Base-by-base conservation (phyloP, 805 yeast genomes). In the Candida berthetii region DNA sequence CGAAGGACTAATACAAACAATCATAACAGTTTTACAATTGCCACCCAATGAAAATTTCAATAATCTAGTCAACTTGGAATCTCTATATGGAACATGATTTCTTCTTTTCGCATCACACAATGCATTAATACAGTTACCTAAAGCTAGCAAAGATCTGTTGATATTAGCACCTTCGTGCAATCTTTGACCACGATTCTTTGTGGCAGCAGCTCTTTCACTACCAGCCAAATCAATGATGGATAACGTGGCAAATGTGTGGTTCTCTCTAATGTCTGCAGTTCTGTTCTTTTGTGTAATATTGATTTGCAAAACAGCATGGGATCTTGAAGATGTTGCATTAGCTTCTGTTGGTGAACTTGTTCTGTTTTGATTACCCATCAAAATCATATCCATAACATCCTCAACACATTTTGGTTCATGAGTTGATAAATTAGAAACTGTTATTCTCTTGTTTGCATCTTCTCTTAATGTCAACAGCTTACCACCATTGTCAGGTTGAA, bases 71-170 rank as follows among this genome's bases (percentile, higher is more conserved):
- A 91, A 68, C 54, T 90, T 90, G 7, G 96, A 87, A 58, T 91
- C 95, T 51, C 98, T 66, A 60, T 86, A 91, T 0, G 98, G 98
- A 10, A 91, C 76, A 64, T 89, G 96, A 48, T 74, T 69, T 44
- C 76, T 64, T 52, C 75, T 71, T 42, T 81, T 71, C 5, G 79
- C 76, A 49, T 82, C 89, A 62, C 96, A 86, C 35, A 90, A 67
- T 1, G 97, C 96, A 60, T 88, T 89, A 47, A 91, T 90, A 61
- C 97, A 91, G 55, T 89, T 90, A 0, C 97, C 98, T 36, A 91
- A 69, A 0, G 98, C 96, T 38, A 91, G 63, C 36, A 91, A 66
- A 0, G 96, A 88, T 57, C 81, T 78, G 65, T 91, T 91, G 56
- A 91, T 91, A 58, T 87, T 87, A 13, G 97, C 98, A 22, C 98